Conservation (phyloP, 2,329 filamentous ascomycete genomes). For the Xylariaceae sp. region DNA sequence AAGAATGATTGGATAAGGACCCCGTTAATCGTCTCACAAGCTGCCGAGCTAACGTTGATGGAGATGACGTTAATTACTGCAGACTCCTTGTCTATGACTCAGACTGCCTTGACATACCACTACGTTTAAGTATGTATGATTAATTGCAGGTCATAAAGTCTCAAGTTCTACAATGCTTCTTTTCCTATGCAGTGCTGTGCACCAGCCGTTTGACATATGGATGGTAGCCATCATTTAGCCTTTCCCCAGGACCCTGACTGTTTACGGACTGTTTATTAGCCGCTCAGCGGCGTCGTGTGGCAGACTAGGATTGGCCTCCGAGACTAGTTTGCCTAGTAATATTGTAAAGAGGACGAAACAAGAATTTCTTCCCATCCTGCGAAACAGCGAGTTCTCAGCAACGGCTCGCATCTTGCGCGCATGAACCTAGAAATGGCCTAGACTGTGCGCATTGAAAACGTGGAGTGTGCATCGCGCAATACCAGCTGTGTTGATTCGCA, state of each 20-base stretch:
- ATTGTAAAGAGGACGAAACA: conserved; percentile 9
- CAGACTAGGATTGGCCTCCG: conserved; percentile 2
- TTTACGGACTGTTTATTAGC: conserved; percentile 14
- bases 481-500: not conserved
- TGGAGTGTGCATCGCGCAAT: conserved; percentile 5
- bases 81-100: no score
- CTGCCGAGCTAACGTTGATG: no score
- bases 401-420: conserved; percentile 11
- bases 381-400: conserved; percentile 12
- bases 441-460: not conserved
- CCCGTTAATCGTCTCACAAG: no score
- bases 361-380: conserved; percentile 11
- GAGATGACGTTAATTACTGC: no score
- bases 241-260: conserved; percentile 14
- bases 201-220: no score
- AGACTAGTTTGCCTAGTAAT: not conserved
- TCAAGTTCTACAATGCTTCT: no score
- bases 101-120: no score
- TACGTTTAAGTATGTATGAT: no score
- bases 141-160: no score
- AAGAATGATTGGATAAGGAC: no score
- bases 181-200: no score
- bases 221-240: not conserved
- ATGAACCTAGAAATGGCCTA: conserved; percentile 9
- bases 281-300: no score